phyloP scores from a whole-genome alignment of 2,329 filamentous ascomycete species.

The Albophoma yamanashiensis region DNA sequence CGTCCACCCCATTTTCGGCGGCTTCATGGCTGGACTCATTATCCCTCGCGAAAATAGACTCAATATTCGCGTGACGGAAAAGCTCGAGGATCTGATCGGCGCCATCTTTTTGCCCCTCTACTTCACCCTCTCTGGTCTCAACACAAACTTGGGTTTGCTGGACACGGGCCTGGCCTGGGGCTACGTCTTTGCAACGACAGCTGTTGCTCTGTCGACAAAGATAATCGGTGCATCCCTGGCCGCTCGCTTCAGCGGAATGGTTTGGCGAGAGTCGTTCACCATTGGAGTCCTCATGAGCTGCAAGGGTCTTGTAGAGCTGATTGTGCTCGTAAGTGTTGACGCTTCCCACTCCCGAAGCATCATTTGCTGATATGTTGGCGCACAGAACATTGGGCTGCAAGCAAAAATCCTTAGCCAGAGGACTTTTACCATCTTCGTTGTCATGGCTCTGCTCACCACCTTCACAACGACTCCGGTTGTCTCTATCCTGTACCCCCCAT shows the following conservation, averaged over 20 bases:
- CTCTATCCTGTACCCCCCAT: conserved; percentile 60
- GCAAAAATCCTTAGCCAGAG: conserved; percentile 69
- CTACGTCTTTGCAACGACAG: conserved; percentile 76
- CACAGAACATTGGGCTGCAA: conserved; percentile 62
- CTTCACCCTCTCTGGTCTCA: conserved; percentile 84
- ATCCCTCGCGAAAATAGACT: conserved; percentile 86
- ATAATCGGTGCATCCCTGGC: conserved; percentile 74
- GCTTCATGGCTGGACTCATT: conserved; percentile 80
- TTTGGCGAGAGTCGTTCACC: conserved; percentile 83
- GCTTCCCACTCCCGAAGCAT: neutral
- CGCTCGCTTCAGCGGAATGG: conserved; percentile 61
- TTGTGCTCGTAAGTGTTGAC: conserved; percentile 61
- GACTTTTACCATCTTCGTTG: conserved; percentile 89
- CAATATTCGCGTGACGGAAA: conserved; percentile 83
- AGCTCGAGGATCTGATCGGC: conserved; percentile 83
- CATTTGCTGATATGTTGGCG: neutral
- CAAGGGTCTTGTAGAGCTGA: conserved; percentile 88
- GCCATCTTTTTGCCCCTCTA: conserved; percentile 82
- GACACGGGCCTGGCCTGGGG: conserved; percentile 77
- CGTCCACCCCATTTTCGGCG: conserved; percentile 89
- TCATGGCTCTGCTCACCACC: conserved; percentile 85
- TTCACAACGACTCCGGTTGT: conserved; percentile 74
- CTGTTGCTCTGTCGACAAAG: conserved; percentile 75
- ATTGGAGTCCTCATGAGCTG: conserved; percentile 93
- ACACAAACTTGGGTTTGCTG: conserved; percentile 76